phyloP scores from a whole-genome alignment of 352 stramenopile genomes.

The Phytophthora parvispora region DNA sequence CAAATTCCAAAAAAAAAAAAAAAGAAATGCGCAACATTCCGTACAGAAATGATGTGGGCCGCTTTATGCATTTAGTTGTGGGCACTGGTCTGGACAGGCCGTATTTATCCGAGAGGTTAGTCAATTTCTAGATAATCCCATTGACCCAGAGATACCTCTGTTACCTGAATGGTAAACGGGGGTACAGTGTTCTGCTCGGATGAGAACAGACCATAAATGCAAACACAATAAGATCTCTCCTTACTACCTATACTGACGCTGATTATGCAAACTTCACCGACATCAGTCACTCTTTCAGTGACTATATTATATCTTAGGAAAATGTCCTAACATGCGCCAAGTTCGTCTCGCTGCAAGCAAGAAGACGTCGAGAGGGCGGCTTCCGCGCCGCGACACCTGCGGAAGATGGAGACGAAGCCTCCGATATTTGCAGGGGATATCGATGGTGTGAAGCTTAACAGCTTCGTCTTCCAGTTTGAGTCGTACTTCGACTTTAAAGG shows the following conservation, averaged over 20 bases:
- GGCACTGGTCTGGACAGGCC: neutral
- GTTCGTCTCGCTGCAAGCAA: too few relatives aligned
- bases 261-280: too few relatives aligned
- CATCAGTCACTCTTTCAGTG: too few relatives aligned
- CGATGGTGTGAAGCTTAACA: constrained; percentile 10
- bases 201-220: neutral
- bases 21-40: neutral
- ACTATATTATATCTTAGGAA: too few relatives aligned
- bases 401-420: constrained; percentile 23
- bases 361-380: constrained; percentile 6
- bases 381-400: neutral
- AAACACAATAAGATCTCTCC: neutral
- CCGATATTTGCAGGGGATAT: constrained; percentile 18
- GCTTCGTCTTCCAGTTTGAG: constrained; percentile 19
- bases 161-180: neutral
- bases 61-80: neutral
- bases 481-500: constrained; percentile 16
- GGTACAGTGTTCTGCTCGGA: neutral
- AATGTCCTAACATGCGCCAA: too few relatives aligned
- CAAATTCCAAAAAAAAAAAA: neutral
- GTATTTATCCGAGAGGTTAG: neutral
- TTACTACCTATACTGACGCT: neutral
- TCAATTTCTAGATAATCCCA: neutral
- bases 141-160: neutral
- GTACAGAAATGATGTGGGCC: neutral